Base-by-base conservation (phyloP, 2,329 filamentous ascomycete species). In the Aspergillus sp. region DNA sequence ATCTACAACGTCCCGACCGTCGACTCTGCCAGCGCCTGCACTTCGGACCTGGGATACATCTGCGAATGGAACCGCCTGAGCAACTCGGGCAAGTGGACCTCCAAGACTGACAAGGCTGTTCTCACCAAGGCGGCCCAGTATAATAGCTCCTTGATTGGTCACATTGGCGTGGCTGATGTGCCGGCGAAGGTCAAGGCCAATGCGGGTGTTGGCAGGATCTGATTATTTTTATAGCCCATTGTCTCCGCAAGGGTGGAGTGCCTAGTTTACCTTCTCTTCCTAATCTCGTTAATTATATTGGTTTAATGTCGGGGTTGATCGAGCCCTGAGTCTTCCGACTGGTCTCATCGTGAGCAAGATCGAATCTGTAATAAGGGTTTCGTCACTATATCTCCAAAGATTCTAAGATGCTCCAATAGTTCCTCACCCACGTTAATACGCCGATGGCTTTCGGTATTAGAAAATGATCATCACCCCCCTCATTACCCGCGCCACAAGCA, bases 181-280 rank as follows among this genome's bases (percentile, higher is more conserved):
- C 62, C 61, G 18, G 29, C 51, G 6, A 62, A 46, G 4, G 63
- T 65, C n/a, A 54, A 59, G 55, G 59, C 59, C 26, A 58, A 57
- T n/a, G 61, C 61, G 6, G 63, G 63, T 52, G 59, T 63, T 54
- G 63, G 59, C 10, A 63, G 57, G 57, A 42, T 42, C 16, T 42
- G 16, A 42, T 9, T 29, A 10, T 6, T 2, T 29, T 6, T n/a
- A 3, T 12, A 42, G 36, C 26, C 7, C 1, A 9, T 29, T 9
- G 9, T 6, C 6, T n/a, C 14, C 16, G 16, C 36, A n/a, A n/a
- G 5, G 4, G 1, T 18, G 36, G 26, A 42, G 36, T n/a, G 2
- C 16, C 4, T n/a, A 7, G 7, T 42, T n/a, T 4, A 14, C 4
- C 6, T 42, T 42, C 36, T 42, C 6, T 29, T 42, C 36, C n/a